These are phyloP conservation scores for Typha latifolia DNA, from an alignment of 176 grass and related monocot species.

Conservation along the genomic window DNA sequence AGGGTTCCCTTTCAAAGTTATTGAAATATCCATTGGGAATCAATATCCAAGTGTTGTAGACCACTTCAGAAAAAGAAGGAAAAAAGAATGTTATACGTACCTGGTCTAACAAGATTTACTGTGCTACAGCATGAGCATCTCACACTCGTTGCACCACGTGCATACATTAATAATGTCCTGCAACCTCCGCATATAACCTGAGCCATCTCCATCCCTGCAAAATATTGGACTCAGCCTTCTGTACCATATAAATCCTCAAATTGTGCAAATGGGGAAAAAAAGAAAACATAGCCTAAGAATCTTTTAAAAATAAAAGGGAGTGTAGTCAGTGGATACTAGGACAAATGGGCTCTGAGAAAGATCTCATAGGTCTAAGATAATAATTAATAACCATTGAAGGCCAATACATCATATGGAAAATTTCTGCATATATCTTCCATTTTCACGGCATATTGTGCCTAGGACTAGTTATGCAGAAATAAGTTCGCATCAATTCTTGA, in stretches of 20 bases:
- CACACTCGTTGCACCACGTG: conserved; percentile 53
- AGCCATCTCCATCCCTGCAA: conserved; percentile 73
- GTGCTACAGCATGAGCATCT: conserved; percentile 87
- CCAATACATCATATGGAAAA: too few species aligned
- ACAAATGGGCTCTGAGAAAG: not conserved
- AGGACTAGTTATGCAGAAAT: too few species aligned
- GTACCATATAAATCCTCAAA: conserved; percentile 10
- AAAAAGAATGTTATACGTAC: conserved; percentile 19
- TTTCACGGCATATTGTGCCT: too few species aligned
- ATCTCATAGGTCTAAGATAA: not conserved
- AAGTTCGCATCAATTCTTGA: too few species aligned
- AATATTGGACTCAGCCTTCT: conserved; percentile 4
- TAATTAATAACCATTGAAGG: too few species aligned
- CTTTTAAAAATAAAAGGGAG: not conserved
- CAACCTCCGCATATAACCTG: conserved; percentile 77
- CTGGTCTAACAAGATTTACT: conserved; percentile 73
- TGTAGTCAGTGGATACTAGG: not conserved
- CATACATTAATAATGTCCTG: conserved; percentile 84
- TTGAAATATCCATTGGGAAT: too few species aligned
- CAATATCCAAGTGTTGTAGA: too few species aligned
- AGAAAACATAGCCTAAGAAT: conserved; percentile 1
- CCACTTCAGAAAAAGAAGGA: not conserved
- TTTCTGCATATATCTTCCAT: too few species aligned
- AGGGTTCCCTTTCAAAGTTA: too few species aligned
- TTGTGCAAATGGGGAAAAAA: not conserved